Evolutionary conservation across 106 monocot genomes (phyloP), one percentile per base, ranked within the genome.

Genomic region (Allium cepa): DNA sequence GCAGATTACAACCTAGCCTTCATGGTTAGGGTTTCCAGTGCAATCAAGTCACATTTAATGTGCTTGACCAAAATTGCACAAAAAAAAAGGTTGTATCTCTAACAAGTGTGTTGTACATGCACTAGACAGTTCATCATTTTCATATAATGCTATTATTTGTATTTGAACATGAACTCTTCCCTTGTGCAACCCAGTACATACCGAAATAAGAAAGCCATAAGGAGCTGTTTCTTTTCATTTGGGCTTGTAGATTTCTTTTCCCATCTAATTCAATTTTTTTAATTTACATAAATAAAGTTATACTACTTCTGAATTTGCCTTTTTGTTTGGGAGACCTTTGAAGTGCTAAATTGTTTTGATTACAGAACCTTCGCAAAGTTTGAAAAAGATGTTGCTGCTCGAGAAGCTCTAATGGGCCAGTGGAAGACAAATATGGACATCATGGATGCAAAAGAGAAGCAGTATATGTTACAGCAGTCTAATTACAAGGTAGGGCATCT

Each of bases 341-440:
- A 36, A 36, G 36, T 36, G 36, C 36, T 36, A 36, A 36, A 36
- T 36, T 36, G 4, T 49, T 57, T 65, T 18, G 7, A 69, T 62
- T 73, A 27, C 72, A 99, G 99, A 65, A 86, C 80, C 10, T 74
- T 87, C 28, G 67, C 62, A 9, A 93, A 90, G 79, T 83, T 93
- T 66, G 90, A 99, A 56, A 99, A 79, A 74, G 99, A 99, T 68
- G 77, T 87, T 49, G 69, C 77, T 55, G 73, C 68, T 53, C 90
- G 76, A 60, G 90, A 83, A 58, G 87, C 79, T 56, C 87, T 87
- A 63, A 85, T 93, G 93, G 74, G 77, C 57, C 93, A 90, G 45
- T 93, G 92, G 99, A 82, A 99, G 71, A 93, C 84, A 55, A 99
- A 99, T 61, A 75, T 99, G 80, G 78, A 80, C 11, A 87, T 93